phyloP scores from a whole-genome alignment of 305 asterid genomes.

The Coffea humblotiana region DNA sequence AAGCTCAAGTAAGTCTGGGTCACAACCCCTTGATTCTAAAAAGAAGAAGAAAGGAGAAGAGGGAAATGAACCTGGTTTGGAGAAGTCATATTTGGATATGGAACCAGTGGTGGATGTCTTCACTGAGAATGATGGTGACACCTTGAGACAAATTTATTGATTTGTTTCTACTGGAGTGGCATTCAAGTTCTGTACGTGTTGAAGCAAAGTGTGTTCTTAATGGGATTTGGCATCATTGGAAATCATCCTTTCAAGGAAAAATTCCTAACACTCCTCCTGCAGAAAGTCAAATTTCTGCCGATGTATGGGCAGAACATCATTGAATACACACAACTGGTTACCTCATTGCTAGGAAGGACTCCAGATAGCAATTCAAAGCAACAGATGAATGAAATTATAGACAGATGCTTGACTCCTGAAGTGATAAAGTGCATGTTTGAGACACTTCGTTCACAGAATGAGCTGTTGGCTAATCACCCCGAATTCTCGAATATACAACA shows the following conservation, averaged over 20 bases:
- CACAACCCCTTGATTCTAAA: slow-evolving; percentile 70
- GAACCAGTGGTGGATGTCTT: slow-evolving; percentile 78
- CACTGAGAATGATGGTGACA: slow-evolving; percentile 70
- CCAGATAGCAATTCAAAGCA: slow-evolving; percentile 64
- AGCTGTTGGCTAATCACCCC: slow-evolving; percentile 99
- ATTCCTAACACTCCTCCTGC: slow-evolving; percentile 70
- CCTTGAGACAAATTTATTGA: slow-evolving; percentile 83
- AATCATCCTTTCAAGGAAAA: slow-evolving; percentile 77
- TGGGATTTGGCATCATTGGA: slow-evolving; percentile 95
- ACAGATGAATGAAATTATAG: slow-evolving; percentile 64
- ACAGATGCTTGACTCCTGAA: slow-evolving; percentile 85
- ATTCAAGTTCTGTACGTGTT: slow-evolving; percentile 83
- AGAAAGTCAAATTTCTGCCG: slow-evolving; percentile 81
- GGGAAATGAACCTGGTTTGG: slow-evolving; percentile 68
- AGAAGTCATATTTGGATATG: slow-evolving; percentile 94
- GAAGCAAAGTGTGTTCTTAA: slow-evolving; percentile 88
- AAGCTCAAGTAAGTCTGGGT: slow-evolving; percentile 61
- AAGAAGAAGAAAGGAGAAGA: slow-evolving; percentile 98
- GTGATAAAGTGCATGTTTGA: slow-evolving; percentile 79
- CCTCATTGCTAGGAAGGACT: slow-evolving; percentile 78
- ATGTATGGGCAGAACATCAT: slow-evolving; percentile 89
- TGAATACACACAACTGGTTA: slow-evolving; percentile 89
- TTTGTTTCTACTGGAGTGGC: slow-evolving; percentile 93
- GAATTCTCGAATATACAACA: slow-evolving; percentile 97
- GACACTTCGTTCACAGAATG: slow-evolving; percentile 94